Conservation (phyloP, 2,329 filamentous ascomycete species). For the Diaporthe citri region DNA sequence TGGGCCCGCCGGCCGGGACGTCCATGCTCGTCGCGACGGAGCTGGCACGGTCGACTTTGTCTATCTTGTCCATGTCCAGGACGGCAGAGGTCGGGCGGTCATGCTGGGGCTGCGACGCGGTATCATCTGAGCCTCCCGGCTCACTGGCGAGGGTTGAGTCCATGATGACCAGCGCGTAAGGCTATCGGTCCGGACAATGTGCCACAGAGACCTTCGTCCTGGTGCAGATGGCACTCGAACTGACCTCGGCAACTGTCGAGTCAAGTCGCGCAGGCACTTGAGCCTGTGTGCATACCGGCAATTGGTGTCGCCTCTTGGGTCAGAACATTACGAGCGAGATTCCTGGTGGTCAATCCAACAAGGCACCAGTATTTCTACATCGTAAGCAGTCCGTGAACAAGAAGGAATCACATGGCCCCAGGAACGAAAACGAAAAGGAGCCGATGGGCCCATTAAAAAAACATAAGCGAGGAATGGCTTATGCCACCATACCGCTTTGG, state of each 20-base stretch:
- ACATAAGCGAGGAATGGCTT: slow-evolving; percentile 13
- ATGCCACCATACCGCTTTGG: slow-evolving; percentile 23
- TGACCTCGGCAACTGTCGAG: background rate
- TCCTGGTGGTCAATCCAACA: background rate
- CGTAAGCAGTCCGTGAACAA: background rate
- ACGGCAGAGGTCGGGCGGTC: slow-evolving; percentile 3
- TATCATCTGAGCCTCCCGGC: background rate
- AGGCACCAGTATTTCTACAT: background rate
- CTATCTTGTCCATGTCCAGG: slow-evolving; percentile 49
- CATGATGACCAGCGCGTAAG: slow-evolving; percentile 1
- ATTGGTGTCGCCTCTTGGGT: background rate
- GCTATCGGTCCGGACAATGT: background rate
- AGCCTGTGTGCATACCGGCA: background rate
- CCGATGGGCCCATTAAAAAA: background rate
- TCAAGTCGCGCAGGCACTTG: slow-evolving; percentile 5
- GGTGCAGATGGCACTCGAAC: background rate
- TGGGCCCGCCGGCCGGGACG: slow-evolving; percentile 30
- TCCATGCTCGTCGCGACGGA: slow-evolving; percentile 50
- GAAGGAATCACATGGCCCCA: background rate
- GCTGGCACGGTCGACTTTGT: slow-evolving; percentile 50
- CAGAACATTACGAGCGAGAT: background rate
- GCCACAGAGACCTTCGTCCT: background rate
- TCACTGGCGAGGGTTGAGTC: slow-evolving; percentile 8
- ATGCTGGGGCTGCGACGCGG: slow-evolving; percentile 7
- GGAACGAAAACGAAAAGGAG: slow-evolving; percentile 17